Percentiles rank a stretch among this genome's conserved stretches.
Evolutionary conservation across 345 rosid species (phyloP).

Genomic region (Linum tenue): DNA sequence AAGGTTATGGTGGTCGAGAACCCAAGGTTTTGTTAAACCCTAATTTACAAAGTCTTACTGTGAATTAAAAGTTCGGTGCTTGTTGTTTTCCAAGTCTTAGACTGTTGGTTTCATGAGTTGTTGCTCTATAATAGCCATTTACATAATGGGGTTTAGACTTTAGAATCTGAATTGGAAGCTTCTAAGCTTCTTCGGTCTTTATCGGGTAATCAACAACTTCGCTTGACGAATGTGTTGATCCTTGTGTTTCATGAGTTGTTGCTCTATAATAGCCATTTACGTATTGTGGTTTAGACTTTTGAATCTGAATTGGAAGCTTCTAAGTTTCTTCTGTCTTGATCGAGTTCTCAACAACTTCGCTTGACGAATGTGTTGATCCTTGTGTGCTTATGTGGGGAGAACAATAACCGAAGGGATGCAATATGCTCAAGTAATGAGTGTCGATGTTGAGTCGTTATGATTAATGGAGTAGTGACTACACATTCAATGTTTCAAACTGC

Average conservation of each 20-base stretch:
- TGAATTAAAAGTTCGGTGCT: no score
- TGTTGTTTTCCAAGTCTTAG: no score
- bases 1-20: slow-evolving; percentile 7
- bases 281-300: no score
- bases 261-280: no score
- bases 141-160: no score
- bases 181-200: neutral
- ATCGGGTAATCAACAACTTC: neutral
- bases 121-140: no score
- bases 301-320: no score
- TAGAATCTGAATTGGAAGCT: neutral
- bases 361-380: neutral
- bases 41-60: neutral
- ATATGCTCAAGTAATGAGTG: neutral
- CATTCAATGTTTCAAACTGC: no score
- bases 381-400: neutral
- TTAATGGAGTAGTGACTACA: neutral
- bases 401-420: neutral
- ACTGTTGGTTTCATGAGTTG: no score
- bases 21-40: slow-evolving; percentile 34
- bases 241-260: no score
- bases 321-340: no score
- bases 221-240: neutral
- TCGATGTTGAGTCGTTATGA: neutral
- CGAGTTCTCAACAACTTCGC: neutral